Conservation (phyloP, 2,329 filamentous ascomycete species). For the Dendrostoma leiphaemia region DNA sequence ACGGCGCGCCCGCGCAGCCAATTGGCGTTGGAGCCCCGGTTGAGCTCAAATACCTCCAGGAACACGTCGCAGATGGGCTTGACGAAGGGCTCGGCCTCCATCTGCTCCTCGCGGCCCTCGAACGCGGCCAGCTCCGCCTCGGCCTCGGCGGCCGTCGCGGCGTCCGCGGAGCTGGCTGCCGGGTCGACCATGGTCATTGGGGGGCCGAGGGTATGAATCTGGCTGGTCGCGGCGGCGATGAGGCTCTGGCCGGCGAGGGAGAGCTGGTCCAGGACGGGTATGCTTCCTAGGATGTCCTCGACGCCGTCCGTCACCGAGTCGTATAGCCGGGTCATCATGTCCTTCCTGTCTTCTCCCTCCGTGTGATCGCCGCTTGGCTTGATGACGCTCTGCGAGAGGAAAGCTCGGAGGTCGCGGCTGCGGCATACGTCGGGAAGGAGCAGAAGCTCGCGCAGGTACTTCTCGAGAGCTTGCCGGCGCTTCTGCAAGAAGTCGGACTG, state of each 20-base stretch:
- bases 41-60: constrained; percentile 90
- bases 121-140: constrained; percentile 94
- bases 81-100: constrained; percentile 77
- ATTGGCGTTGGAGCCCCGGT: constrained; percentile 97
- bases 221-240: constrained; percentile 70
- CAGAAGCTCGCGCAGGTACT: constrained; percentile 79
- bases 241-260: constrained; percentile 91
- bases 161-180: constrained; percentile 50
- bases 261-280: constrained; percentile 91
- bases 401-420: constrained; percentile 86
- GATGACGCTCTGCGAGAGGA: constrained; percentile 85
- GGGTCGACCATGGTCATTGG: constrained; percentile 28
- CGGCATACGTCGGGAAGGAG: constrained; percentile 90
- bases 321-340: constrained; percentile 93
- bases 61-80: constrained; percentile 99
- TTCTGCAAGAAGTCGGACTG: constrained; percentile 96
- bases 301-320: constrained; percentile 97
- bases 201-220: constrained; percentile 50
- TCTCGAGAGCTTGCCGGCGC: constrained; percentile 77
- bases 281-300: constrained; percentile 96
- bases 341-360: constrained; percentile 66
- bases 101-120: constrained; percentile 76
- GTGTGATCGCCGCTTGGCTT: constrained; percentile 57
- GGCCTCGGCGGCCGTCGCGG: constrained; percentile 65
- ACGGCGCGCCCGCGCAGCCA: constrained; percentile 96